Base-by-base conservation (phyloP, 2,329 filamentous ascomycete species). In the Pezizomycotina sp. region DNA sequence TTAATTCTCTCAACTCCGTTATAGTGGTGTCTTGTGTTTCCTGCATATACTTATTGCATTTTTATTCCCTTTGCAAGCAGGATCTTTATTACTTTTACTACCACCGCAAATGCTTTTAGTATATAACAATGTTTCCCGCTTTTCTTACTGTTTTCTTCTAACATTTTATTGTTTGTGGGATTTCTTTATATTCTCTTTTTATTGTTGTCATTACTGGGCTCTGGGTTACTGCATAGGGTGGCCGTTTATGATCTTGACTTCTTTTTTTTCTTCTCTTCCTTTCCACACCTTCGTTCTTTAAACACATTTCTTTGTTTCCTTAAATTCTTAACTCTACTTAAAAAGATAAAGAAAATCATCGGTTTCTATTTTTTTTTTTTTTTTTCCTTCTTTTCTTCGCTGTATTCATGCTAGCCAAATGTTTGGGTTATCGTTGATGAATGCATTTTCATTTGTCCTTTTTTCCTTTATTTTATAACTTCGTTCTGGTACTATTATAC, bases 161-260 rank as follows among this genome's bases (percentile, higher is more conserved):
- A 28, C 14, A 20, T 19, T 22, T 27, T 37, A 37, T 28, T 33
- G 8, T 37, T 27, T 21, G 33, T 36, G 33, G 31, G 23, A 24
- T 25, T 42, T 38, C 23, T 27, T 27, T 26, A 14, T 41, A 35
- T 27, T 38, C 20, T 37, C 27, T 16, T 35, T 25, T 33, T 30
- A 36, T 37, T 36, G 36, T 31, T 44, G 21, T 38, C 37, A 38
- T 25, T 27, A 32, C 21, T n/a, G 32, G 31, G 31, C 21, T 42
- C 38, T 28, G 16, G 30, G 36, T 29, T 27, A 38, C 44, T 40
- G 34, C 18, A 21, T 31, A 23, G n/a, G 22, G 28, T 18, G 21
- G 19, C 26, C 34, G 31, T 43, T 43, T 27, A 15, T 34, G 31
- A 38, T 46, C 27, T 37, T 35, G 25, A 34, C 31, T 43, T 25